Evolutionary conservation across 2,329 filamentous ascomycete species (phyloP).

Genomic region (Nemania diffusa): DNA sequence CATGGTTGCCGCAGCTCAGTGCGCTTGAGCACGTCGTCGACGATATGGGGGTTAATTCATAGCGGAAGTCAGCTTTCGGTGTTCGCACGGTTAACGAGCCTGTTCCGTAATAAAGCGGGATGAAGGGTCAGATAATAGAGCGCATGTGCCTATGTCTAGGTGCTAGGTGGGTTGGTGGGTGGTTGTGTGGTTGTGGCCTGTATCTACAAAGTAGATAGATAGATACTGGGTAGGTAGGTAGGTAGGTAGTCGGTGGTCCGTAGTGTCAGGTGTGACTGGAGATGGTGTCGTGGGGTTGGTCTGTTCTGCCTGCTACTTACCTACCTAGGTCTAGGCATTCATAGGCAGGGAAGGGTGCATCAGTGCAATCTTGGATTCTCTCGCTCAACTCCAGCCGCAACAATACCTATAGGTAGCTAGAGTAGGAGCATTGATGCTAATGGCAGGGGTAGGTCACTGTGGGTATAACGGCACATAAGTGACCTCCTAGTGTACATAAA

Average conservation of each 20-base stretch:
- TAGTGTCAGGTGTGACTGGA: constrained; percentile 20
- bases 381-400: not conserved
- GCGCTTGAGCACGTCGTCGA: constrained; percentile 44
- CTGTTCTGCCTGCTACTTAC: constrained; percentile 1
- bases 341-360: constrained; percentile 10
- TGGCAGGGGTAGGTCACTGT: constrained; percentile 19
- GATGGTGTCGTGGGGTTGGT: constrained; percentile 26
- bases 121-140: constrained; percentile 11
- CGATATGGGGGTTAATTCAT: constrained; percentile 46
- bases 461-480: constrained; percentile 17
- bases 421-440: constrained; percentile 11
- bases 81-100: constrained; percentile 13
- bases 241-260: constrained; percentile 2
- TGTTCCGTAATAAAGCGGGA: constrained; percentile 2
- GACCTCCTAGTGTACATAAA: not conserved
- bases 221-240: too few relatives aligned
- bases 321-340: not conserved
- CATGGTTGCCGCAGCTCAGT: constrained; percentile 57
- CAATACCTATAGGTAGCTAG: not conserved
- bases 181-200: constrained; percentile 9
- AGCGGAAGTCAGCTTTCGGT: constrained; percentile 33
- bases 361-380: constrained; percentile 7
- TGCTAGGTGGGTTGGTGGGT: too few relatives aligned
- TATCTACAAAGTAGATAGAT: not conserved
- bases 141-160: constrained; percentile 22